Base-by-base conservation (phyloP, 1,284 basidiomycete species). In the Uromyces viciae-fabae region DNA sequence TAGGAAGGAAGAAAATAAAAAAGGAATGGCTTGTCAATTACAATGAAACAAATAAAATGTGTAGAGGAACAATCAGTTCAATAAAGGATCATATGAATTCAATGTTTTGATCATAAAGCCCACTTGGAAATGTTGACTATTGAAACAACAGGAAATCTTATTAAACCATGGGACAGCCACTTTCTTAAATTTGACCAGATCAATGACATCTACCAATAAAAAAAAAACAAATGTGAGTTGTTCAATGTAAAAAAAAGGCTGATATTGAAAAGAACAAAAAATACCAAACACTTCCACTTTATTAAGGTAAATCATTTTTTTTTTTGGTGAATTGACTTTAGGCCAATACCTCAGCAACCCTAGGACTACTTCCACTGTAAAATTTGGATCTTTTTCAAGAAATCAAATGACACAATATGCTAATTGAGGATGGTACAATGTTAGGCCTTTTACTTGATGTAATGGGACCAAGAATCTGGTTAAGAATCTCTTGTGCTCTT, bases 321-420 rank as follows among this genome's bases (percentile, higher is more conserved):
- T 97, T 88, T 99, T 99, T n/a, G 95, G 95, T 69, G 94, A 96
- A 87, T 99, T 99, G 84, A 99, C 96, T 87, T 99, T 99, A 62
- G 97, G 97, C 97, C 97, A 99, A 88, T 91, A 99, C 85, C 93
- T 93, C 85, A 99, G 89, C 31, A 99, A 89, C 25, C 97, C 97
- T 78, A 96, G 88, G 86, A 99, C 92, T 46, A 99, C 97, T 81
- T 98, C 95, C 87, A 98, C 94, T 28, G 95, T 97, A 76, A 99
- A 89, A 3, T 89, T 86, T 1, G 94, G 90, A 84, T 99, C 97
- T 88, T 99, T 99, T 86, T 99, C 97, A 82, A 99, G 87, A 89
- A 98, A 99, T 86, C 99, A 97, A 2, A 99, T 97, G 43, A 99
- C 95, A 85, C 97, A 99, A 87, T 99, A 99, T 22, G 97, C 97